These are phyloP conservation scores for Colletotrichum plurivorum DNA, from an alignment of 2,329 filamentous ascomycete genomes.

Conservation along the genomic window DNA sequence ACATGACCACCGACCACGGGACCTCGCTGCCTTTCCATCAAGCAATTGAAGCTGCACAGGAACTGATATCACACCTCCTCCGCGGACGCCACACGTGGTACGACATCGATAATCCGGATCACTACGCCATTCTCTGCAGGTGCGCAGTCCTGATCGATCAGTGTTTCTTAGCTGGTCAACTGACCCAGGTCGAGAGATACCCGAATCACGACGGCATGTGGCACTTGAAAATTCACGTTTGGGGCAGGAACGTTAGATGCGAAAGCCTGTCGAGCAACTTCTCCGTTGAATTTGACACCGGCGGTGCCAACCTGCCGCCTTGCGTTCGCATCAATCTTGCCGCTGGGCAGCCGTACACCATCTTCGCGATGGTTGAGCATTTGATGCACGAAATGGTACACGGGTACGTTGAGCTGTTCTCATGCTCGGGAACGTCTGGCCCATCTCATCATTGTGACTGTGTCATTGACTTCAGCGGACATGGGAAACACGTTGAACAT, in stretches of 20 bases:
- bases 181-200: neutral
- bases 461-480: neutral
- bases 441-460: neutral
- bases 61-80: no score
- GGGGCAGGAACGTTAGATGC: neutral
- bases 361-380: neutral
- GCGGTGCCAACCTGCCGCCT: neutral
- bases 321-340: conserved; percentile 2
- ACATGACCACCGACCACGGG: no score
- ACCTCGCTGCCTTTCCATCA: no score
- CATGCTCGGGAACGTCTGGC: neutral
- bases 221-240: neutral
- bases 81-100: no score
- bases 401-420: neutral
- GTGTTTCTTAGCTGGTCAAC: conserved; percentile 25
- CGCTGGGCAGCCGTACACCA: neutral
- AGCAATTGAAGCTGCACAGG: no score
- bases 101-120: neutral
- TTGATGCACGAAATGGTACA: conserved; percentile 1
- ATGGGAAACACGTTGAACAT: neutral
- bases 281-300: neutral
- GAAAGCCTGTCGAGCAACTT: neutral
- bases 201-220: neutral
- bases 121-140: conserved; percentile 1
- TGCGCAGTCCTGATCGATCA: conserved; percentile 17